These are phyloP conservation scores for Globisporangium sylvaticum DNA, from an alignment of 352 stramenopile genomes.

Conservation along the genomic window DNA sequence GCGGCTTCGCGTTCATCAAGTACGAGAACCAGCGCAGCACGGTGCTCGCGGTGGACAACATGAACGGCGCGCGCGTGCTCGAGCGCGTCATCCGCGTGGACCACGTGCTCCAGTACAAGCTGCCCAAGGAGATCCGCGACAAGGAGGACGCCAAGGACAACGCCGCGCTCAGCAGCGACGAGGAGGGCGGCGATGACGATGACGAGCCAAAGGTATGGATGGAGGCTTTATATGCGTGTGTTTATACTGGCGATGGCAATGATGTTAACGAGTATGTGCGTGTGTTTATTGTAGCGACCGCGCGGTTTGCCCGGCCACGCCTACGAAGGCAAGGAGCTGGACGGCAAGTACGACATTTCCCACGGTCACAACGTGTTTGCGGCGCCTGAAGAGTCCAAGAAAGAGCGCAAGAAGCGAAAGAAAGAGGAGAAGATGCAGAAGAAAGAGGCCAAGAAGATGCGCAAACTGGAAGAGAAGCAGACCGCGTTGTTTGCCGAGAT, in stretches of 20 bases:
- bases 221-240: background rate
- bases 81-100: constrained; percentile 93
- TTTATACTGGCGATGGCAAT: background rate
- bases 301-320: constrained; percentile 75
- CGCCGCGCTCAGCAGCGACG: constrained; percentile 9
- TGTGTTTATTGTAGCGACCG: constrained; percentile 2
- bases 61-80: constrained; percentile 90
- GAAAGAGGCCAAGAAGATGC: constrained; percentile 42
- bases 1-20: constrained; percentile 96
- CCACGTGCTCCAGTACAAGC: constrained; percentile 97
- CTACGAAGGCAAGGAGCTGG: constrained; percentile 87
- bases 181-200: constrained; percentile 17
- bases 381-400: constrained; percentile 43
- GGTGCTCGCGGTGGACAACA: constrained; percentile 97
- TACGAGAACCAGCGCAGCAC: constrained; percentile 96
- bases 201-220: constrained; percentile 3
- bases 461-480: constrained; percentile 53
- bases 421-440: constrained; percentile 55
- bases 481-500: constrained; percentile 45
- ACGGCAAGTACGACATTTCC: constrained; percentile 55
- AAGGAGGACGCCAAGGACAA: constrained; percentile 60
- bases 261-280: background rate
- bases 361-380: constrained; percentile 86
- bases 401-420: constrained; percentile 56
- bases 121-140: constrained; percentile 90